phyloP scores from a whole-genome alignment of 225 moss, liverwort and hornwort species.

The Pseudisothecium myosuroides region DNA sequence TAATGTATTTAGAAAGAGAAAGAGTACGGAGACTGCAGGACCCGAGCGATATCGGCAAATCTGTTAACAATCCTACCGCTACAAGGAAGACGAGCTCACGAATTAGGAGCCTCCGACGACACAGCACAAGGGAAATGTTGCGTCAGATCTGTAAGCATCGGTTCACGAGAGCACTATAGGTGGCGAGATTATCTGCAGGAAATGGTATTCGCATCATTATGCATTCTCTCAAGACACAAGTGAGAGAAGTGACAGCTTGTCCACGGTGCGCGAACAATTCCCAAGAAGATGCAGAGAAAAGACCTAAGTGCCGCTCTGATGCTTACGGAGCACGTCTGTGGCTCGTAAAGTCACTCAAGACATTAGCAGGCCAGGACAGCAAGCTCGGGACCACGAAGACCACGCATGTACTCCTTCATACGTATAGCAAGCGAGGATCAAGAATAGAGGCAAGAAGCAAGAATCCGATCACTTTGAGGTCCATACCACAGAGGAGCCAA shows the following conservation, averaged over 20 bases:
- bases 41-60: background rate
- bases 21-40: background rate
- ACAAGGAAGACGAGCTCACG: background rate
- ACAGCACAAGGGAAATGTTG: background rate
- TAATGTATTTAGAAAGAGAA: background rate
- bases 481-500: background rate
- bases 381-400: background rate
- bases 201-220: background rate
- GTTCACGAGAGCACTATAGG: background rate
- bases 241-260: background rate
- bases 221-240: background rate
- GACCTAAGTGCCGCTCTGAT: background rate
- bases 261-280: background rate
- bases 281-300: background rate
- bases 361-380: background rate
- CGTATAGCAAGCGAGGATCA: background rate
- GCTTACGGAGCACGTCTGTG: background rate
- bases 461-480: background rate
- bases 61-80: background rate
- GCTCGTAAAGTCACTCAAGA: background rate
- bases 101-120: background rate
- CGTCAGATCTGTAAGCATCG: background rate
- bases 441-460: constrained; percentile 28
- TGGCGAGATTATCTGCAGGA: background rate
- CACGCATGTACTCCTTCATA: background rate